Conservation (phyloP, 2,329 filamentous ascomycete genomes). For the Penicillium sp. region DNA sequence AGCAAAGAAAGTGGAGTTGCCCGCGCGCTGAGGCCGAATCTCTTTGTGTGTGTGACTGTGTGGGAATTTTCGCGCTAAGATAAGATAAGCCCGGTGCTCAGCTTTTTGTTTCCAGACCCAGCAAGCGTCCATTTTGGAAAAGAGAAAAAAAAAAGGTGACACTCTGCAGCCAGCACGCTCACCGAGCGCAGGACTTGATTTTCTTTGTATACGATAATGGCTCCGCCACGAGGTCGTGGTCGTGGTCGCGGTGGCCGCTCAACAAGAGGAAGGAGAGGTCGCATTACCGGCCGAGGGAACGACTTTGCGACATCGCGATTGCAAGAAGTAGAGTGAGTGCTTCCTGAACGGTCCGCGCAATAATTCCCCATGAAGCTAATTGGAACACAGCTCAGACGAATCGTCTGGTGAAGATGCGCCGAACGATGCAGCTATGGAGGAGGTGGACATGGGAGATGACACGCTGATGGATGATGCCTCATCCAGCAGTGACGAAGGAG, state of each 20-base stretch:
- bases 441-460: slow-evolving; percentile 35
- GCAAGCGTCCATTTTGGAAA: neutral
- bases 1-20: slow-evolving; percentile 25
- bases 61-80: slow-evolving; percentile 46
- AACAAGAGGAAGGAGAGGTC: slow-evolving; percentile 35
- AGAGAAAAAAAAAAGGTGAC: slow-evolving; percentile 7
- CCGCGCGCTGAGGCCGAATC: slow-evolving; percentile 25
- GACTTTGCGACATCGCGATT: slow-evolving; percentile 36
- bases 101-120: slow-evolving; percentile 2
- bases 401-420: slow-evolving; percentile 29
- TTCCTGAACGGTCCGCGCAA: neutral
- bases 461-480: slow-evolving; percentile 30
- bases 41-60: slow-evolving; percentile 30
- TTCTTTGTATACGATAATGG: slow-evolving; percentile 17
- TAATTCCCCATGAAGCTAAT: slow-evolving; percentile 6
- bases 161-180: slow-evolving; percentile 1
- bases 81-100: slow-evolving; percentile 36
- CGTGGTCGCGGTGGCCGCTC: slow-evolving; percentile 18
- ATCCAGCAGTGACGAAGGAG: slow-evolving; percentile 41
- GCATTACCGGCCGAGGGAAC: slow-evolving; percentile 18
- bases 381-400: slow-evolving; percentile 21
- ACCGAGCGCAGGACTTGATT: neutral
- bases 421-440: slow-evolving; percentile 41
- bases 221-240: slow-evolving; percentile 22
- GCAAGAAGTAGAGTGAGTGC: slow-evolving; percentile 35